These are phyloP conservation scores for Lodderomyces pseudojiufengensis DNA, from an alignment of 1,139 yeast species.

Conservation along the genomic window DNA sequence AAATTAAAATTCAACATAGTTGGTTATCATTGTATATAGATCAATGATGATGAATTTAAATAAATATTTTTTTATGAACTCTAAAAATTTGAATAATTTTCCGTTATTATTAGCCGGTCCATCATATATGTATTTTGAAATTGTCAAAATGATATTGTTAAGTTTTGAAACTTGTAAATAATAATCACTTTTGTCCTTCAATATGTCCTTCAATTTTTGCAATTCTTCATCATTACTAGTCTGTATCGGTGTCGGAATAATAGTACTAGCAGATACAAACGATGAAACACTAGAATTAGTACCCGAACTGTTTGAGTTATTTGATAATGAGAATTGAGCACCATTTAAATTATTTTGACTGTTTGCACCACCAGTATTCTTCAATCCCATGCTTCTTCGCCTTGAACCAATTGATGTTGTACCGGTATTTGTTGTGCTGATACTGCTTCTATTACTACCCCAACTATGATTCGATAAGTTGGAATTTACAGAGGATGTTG, in stretches of 20 bases:
- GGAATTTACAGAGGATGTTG: conserved; percentile 31
- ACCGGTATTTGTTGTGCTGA: conserved; percentile 21
- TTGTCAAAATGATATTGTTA: neutral
- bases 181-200: conserved; percentile 35
- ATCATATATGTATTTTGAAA: neutral
- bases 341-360: conserved; percentile 3
- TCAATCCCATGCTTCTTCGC: conserved; percentile 19
- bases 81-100: conserved; percentile 26
- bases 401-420: conserved; percentile 18
- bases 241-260: conserved; percentile 4
- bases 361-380: conserved; percentile 9
- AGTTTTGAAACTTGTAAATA: conserved; percentile 27
- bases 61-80: conserved; percentile 35
- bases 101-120: neutral
- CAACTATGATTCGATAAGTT: conserved; percentile 16
- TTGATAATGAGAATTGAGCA: neutral
- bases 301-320: too few relatives aligned
- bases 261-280: conserved; percentile 7
- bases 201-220: conserved; percentile 34
- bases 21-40: conserved; percentile 34
- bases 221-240: conserved; percentile 10
- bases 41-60: conserved; percentile 40
- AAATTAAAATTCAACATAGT: conserved; percentile 24
- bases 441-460: conserved; percentile 23
- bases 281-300: conserved; percentile 1